phyloP scores from a whole-genome alignment of 805 yeast species.

The Ogataea naganishii region DNA sequence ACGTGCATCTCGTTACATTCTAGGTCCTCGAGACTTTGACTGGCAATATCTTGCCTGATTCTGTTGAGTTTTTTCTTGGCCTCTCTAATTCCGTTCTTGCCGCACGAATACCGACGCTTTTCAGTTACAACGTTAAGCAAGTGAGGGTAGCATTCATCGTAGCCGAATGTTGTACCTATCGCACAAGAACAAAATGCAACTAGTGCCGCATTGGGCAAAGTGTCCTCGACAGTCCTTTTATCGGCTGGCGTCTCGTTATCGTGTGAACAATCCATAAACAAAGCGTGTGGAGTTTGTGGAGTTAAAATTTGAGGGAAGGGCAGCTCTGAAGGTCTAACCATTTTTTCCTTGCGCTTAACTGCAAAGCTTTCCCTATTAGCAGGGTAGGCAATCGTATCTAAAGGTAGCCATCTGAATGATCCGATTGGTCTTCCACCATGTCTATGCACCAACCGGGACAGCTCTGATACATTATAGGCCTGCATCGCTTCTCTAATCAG shows the following conservation, averaged over 20 bases:
- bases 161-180: constrained; percentile 89
- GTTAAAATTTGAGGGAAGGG: constrained; percentile 60
- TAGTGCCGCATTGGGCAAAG: constrained; percentile 89
- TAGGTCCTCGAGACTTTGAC: constrained; percentile 44
- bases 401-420: constrained; percentile 71
- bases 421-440: constrained; percentile 97
- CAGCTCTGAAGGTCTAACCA: constrained; percentile 45
- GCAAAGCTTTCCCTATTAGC: constrained; percentile 30
- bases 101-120: constrained; percentile 47
- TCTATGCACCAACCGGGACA: constrained; percentile 77
- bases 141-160: constrained; percentile 84
- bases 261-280: constrained; percentile 97
- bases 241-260: constrained; percentile 88
- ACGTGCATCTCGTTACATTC: constrained; percentile 79
- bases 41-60: constrained; percentile 50
- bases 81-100: constrained; percentile 57
- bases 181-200: constrained; percentile 92
- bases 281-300: constrained; percentile 78
- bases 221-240: constrained; percentile 88
- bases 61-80: constrained; percentile 56
- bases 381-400: constrained; percentile 67
- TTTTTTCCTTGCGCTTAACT: constrained; percentile 15
- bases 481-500: constrained; percentile 96
- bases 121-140: constrained; percentile 78
- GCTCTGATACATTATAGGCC: constrained; percentile 81